Evolutionary conservation across 805 yeast species (phyloP).

Genomic region (Ogataea parapolymorpha): DNA sequence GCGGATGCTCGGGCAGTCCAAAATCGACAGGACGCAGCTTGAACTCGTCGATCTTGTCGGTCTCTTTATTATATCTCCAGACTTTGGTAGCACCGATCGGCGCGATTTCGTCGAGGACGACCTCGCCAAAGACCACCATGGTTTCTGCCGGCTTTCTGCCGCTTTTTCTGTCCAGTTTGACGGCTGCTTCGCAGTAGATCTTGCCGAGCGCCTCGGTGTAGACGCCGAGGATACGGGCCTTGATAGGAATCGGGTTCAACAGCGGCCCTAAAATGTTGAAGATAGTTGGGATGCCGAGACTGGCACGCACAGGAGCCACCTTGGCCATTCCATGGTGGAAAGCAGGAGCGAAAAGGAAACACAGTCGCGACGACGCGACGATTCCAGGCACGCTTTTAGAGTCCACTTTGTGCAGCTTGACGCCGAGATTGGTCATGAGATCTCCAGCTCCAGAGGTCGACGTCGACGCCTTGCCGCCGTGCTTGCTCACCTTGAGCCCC

Average conservation of each 20-base stretch:
- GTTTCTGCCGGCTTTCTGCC: conserved; percentile 47
- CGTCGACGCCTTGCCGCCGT: conserved; percentile 97
- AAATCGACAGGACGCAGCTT: conserved; percentile 69
- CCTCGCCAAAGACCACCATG: conserved; percentile 89
- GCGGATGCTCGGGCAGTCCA: conserved; percentile 70
- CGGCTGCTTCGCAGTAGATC: conserved; percentile 80
- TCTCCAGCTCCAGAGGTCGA: conserved; percentile 95
- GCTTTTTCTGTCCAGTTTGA: conserved; percentile 50
- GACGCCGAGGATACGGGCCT: conserved; percentile 86
- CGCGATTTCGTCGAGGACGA: conserved; percentile 90
- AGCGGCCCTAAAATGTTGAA: conserved; percentile 94
- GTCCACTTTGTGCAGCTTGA: conserved; percentile 71
- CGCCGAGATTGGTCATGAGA: conserved; percentile 73
- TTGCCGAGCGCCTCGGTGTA: conserved; percentile 75
- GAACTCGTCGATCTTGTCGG: conserved; percentile 40
- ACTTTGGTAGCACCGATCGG: conserved; percentile 79
- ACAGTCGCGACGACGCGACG: conserved; percentile 49
- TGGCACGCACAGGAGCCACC: conserved; percentile 74
- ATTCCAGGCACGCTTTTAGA: conserved; percentile 57
- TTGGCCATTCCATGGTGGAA: conserved; percentile 90
- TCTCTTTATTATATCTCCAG: conserved; percentile 58
- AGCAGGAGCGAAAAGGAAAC: conserved; percentile 86
- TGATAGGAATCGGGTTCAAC: conserved; percentile 81
- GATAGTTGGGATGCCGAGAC: conserved; percentile 85
- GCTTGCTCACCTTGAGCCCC: conserved; percentile 78